Percentiles rank a stretch among this genome's conserved stretches.
Conservation (phyloP, 2,329 filamentous ascomycete species). For the Trichoderma atroviride region DNA sequence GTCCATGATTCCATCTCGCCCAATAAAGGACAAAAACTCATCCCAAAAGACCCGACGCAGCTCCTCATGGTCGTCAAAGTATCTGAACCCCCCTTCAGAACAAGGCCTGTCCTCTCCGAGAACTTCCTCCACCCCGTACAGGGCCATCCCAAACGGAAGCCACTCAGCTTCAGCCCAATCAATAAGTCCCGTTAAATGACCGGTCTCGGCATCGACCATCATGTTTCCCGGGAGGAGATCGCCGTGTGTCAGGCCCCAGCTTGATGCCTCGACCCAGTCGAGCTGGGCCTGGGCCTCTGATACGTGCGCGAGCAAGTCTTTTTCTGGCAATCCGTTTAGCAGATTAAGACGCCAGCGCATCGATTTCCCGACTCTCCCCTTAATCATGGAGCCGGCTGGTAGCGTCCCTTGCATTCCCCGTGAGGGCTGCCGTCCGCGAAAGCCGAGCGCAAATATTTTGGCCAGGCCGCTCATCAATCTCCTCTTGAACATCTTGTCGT, state of each 20-base stretch:
- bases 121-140: conserved; percentile 64
- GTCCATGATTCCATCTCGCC: not conserved
- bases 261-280: conserved; percentile 46
- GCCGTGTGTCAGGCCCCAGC: conserved; percentile 62
- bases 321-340: conserved; percentile 39
- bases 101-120: conserved; percentile 49
- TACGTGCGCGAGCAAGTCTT: conserved; percentile 31
- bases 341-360: conserved; percentile 47
- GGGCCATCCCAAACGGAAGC: conserved; percentile 60
- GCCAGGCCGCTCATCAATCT: conserved; percentile 48
- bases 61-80: conserved; percentile 46
- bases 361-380: conserved; percentile 45
- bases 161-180: conserved; percentile 68
- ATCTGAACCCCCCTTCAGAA: conserved; percentile 42
- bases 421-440: conserved; percentile 32
- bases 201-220: conserved; percentile 50
- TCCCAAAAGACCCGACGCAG: conserved; percentile 57
- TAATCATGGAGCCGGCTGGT: not conserved
- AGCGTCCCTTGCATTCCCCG: not conserved
- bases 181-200: conserved; percentile 55
- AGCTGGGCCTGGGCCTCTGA: conserved; percentile 34
- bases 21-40: conserved; percentile 35
- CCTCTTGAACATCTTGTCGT: conserved; percentile 34
- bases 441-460: conserved; percentile 44
- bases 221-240: conserved; percentile 63